A percentile compares a stretch with the other conserved stretches of the same genome.
Evolutionary conservation across 83 land plant species (phyloP).

Genomic region (Picea mariana): DNA sequence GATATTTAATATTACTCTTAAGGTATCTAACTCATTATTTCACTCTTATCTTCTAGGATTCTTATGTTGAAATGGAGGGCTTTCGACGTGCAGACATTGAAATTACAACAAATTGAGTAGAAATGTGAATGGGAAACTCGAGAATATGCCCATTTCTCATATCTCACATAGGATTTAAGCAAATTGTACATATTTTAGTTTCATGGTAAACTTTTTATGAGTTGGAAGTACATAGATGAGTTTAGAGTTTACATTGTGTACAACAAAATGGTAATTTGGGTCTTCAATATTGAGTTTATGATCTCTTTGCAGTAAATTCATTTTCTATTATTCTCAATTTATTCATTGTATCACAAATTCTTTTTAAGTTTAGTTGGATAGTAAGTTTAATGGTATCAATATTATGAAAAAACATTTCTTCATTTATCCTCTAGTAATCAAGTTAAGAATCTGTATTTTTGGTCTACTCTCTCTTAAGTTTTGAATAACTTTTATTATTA

Average conservation of each 20-base stretch:
- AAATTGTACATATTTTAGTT: not conserved
- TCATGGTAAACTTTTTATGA: slow-evolving; percentile 9
- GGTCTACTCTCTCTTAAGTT: too few species aligned
- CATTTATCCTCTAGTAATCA: too few species aligned
- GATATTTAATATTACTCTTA: not conserved
- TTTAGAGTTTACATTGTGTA: not conserved
- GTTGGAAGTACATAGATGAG: not conserved
- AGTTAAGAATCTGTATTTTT: too few species aligned
- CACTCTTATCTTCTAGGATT: not conserved
- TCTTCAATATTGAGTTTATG: too few species aligned
- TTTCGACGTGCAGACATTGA: not conserved
- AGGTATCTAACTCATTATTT: not conserved
- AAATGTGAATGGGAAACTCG: not conserved
- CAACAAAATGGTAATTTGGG: too few species aligned
- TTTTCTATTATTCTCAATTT: too few species aligned
- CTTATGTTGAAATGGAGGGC: not conserved
- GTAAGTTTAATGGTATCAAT: too few species aligned
- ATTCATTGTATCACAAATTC: too few species aligned
- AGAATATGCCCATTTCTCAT: slow-evolving; percentile 7
- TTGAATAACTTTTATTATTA: too few species aligned
- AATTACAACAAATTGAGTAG: not conserved
- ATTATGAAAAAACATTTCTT: too few species aligned
- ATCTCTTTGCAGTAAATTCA: too few species aligned
- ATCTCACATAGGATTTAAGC: slow-evolving; percentile 2
- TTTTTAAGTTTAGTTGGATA: too few species aligned